A percentile compares a stretch with the other conserved stretches of the same genome.
Conservation (phyloP, 1,284 basidiomycete genomes). For the Prillingera fragicola region DNA sequence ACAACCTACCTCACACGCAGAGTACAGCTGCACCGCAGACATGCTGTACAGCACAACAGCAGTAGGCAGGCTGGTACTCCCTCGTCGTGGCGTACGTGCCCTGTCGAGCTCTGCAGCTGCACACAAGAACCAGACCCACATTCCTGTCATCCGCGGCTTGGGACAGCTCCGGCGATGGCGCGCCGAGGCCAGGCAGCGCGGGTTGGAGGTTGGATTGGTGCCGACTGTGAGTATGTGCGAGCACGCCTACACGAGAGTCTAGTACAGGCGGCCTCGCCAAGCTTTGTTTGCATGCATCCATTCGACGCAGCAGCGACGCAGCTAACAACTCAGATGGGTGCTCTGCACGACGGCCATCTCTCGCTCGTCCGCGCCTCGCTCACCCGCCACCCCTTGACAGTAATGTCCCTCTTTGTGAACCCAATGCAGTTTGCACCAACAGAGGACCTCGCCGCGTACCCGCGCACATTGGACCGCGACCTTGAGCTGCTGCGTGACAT, state of each 20-base stretch:
- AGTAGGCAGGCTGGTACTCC: no score
- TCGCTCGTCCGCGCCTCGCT: constrained; percentile 69
- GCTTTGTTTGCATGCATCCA: no score
- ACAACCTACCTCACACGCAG: no score
- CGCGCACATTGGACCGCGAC: constrained; percentile 62
- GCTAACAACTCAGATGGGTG: constrained; percentile 64
- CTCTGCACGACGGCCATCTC: constrained; percentile 87
- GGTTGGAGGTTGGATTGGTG: constrained; percentile 78
- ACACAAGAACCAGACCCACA: constrained; percentile 36
- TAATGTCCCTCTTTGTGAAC: constrained; percentile 95
- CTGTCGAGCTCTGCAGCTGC: no score
- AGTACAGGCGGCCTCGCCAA: not conserved
- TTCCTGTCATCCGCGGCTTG: constrained; percentile 72
- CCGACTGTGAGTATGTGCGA: constrained; percentile 59
- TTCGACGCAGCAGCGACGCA: not conserved
- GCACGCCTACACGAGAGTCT: no score
- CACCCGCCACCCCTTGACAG: constrained; percentile 72
- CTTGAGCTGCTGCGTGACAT: constrained; percentile 58
- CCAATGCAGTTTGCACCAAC: constrained; percentile 95
- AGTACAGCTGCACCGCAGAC: no score
- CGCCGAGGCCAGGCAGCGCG: constrained; percentile 55
- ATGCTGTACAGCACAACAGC: no score
- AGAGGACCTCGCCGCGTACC: constrained; percentile 88
- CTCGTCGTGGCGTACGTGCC: no score
- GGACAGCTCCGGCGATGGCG: constrained; percentile 72